phyloP scores from a whole-genome alignment of 225 moss, liverwort and hornwort species.

The Neckera pumila region DNA sequence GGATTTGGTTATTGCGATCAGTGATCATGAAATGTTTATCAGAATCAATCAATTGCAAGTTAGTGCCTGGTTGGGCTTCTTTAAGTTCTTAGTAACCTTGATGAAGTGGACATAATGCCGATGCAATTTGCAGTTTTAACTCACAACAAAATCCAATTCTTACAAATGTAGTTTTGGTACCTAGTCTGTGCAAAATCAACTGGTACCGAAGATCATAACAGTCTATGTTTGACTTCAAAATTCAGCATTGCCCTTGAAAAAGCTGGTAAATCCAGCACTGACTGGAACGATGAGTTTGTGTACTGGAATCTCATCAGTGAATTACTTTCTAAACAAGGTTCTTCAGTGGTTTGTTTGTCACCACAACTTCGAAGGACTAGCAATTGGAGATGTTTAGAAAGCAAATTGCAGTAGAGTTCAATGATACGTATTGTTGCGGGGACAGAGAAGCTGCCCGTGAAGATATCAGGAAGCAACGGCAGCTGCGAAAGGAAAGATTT shows the following conservation, averaged over 20 bases:
- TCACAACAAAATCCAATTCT: background rate
- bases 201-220: background rate
- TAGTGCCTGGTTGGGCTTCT: background rate
- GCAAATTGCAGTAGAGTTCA: background rate
- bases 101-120: background rate
- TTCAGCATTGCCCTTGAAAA: background rate
- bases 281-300: background rate
- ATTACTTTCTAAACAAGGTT: background rate
- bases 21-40: background rate
- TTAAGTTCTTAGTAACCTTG: no score
- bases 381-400: background rate
- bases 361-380: background rate
- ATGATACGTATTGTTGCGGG: background rate
- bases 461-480: background rate
- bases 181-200: no score
- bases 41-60: background rate
- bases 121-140: background rate
- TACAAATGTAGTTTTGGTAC: background rate
- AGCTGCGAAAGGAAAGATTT: background rate
- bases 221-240: background rate
- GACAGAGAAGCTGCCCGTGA: conserved; percentile 1
- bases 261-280: background rate
- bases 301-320: background rate
- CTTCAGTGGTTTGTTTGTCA: background rate
- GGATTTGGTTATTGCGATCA: background rate